phyloP scores from a whole-genome alignment of 768 basidiomycete genomes.

The Rhodosporidiobolus odoratus region DNA sequence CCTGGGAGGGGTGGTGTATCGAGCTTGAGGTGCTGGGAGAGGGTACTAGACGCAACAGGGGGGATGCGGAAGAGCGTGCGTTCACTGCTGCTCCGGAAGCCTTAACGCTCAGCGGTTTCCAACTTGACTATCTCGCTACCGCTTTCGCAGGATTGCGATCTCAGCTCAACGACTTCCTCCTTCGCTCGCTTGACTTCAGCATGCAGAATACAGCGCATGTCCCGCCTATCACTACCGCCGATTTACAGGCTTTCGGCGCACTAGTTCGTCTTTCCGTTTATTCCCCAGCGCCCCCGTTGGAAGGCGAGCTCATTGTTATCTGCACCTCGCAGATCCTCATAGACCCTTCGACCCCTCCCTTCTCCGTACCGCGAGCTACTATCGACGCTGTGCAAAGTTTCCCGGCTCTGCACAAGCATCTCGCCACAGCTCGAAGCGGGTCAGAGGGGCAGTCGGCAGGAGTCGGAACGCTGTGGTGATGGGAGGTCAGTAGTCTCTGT shows the following conservation, averaged over 20 bases:
- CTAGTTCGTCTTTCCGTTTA: slow-evolving; percentile 2
- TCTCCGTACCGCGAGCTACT: slow-evolving; percentile 10
- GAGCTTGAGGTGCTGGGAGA: slow-evolving; percentile 27
- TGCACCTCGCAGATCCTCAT: slow-evolving; percentile 25
- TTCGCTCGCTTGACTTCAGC: slow-evolving; percentile 15
- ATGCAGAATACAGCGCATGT: slow-evolving; percentile 19
- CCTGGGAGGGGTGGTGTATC: slow-evolving; percentile 29
- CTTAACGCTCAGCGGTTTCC: fast-evolving
- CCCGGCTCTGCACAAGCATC: slow-evolving; percentile 14
- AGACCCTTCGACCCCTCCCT: slow-evolving; percentile 4
- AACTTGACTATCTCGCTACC: not conserved
- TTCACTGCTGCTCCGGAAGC: fast-evolving
- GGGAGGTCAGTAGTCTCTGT: not conserved
- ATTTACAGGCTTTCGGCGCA: slow-evolving; percentile 18
- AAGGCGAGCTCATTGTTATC: too few relatives aligned
- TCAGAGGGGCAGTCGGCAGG: not conserved
- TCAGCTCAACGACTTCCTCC: slow-evolving; percentile 34
- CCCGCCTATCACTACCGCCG: slow-evolving; percentile 29
- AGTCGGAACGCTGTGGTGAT: not conserved
- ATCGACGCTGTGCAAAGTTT: slow-evolving; percentile 2
- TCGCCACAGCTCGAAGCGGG: not conserved
- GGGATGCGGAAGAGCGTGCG: slow-evolving; percentile 14
- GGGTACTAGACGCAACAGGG: not conserved
- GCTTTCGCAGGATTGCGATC: slow-evolving; percentile 19
- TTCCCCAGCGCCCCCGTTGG: not conserved